Percentiles rank a stretch among this genome's conserved stretches.
phyloP scores from a whole-genome alignment of 1,139 yeast genomes.

The Candida sanyaensis region DNA sequence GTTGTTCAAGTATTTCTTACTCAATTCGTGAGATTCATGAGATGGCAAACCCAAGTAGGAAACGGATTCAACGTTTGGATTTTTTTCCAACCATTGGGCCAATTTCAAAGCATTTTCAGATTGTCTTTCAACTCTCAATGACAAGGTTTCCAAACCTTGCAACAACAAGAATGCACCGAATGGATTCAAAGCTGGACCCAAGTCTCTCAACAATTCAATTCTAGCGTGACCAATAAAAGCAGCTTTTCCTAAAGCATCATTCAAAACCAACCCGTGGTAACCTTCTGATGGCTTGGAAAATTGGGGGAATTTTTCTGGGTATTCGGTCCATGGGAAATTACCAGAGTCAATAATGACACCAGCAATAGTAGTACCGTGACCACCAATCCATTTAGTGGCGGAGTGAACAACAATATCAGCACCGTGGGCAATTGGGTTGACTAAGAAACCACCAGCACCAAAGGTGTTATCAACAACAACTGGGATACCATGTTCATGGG shows the following conservation, averaged over 20 bases:
- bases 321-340: constrained; percentile 85
- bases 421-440: constrained; percentile 85
- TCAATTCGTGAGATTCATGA: constrained; percentile 79
- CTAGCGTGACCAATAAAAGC: constrained; percentile 84
- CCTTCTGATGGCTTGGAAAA: constrained; percentile 89
- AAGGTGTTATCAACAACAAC: constrained; percentile 96
- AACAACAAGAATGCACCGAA: constrained; percentile 82
- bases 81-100: constrained; percentile 73
- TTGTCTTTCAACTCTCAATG: constrained; percentile 92
- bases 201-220: constrained; percentile 85
- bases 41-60: constrained; percentile 87
- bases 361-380: constrained; percentile 94
- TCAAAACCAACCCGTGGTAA: constrained; percentile 84
- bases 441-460: constrained; percentile 93
- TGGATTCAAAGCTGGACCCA: constrained; percentile 89
- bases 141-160: constrained; percentile 92
- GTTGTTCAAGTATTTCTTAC: constrained; percentile 71
- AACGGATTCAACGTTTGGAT: constrained; percentile 80
- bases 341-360: constrained; percentile 92
- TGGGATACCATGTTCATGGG: constrained; percentile 88
- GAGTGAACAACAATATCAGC: constrained; percentile 87
- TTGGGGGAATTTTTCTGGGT: constrained; percentile 88
- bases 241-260: constrained; percentile 76
- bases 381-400: constrained; percentile 98
- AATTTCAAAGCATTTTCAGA: constrained; percentile 79